A percentile compares a stretch with the other conserved stretches of the same genome.
phyloP scores from a whole-genome alignment of 495 filamentous ascomycete species.

The Lepraria neglecta region DNA sequence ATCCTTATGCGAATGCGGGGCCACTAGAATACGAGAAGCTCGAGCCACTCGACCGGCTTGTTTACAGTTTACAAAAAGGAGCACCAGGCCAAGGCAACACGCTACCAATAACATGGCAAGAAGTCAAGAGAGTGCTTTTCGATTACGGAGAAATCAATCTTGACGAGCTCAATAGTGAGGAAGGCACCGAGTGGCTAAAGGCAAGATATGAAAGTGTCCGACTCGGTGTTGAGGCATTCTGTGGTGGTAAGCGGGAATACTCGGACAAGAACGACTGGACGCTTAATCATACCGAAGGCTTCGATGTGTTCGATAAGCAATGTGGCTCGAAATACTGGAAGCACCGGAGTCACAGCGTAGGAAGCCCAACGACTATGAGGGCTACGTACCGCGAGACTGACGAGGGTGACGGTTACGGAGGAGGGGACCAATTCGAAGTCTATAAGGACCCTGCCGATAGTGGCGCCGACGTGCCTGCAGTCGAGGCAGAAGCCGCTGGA shows the following conservation, averaged over 20 bases:
- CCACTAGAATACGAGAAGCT: slow-evolving; percentile 10
- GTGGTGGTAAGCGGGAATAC: slow-evolving; percentile 4
- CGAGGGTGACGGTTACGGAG: neutral
- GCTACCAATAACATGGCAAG: slow-evolving; percentile 15
- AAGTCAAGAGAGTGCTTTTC: slow-evolving; percentile 8
- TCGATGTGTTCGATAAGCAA: slow-evolving; percentile 16
- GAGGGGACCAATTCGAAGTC: neutral
- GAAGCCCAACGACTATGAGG: neutral
- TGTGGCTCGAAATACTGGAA: slow-evolving; percentile 17
- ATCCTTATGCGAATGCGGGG: neutral
- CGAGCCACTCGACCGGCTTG: slow-evolving; percentile 8
- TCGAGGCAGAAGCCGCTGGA: neutral
- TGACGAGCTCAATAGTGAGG: slow-evolving; percentile 11
- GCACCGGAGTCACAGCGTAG: slow-evolving; percentile 2
- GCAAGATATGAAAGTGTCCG: slow-evolving; percentile 19
- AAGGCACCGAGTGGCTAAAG: slow-evolving; percentile 8
- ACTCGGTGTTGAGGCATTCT: slow-evolving; percentile 8
- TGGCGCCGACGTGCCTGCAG: neutral
- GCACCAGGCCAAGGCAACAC: slow-evolving; percentile 3
- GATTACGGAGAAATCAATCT: slow-evolving; percentile 10
- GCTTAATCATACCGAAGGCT: neutral
- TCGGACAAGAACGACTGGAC: slow-evolving; percentile 13
- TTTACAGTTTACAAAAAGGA: slow-evolving; percentile 17
- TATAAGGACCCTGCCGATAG: neutral
- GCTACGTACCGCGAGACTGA: neutral